phyloP scores from a whole-genome alignment of 2,329 filamentous ascomycete genomes.

The Colletotrichum sp. region DNA sequence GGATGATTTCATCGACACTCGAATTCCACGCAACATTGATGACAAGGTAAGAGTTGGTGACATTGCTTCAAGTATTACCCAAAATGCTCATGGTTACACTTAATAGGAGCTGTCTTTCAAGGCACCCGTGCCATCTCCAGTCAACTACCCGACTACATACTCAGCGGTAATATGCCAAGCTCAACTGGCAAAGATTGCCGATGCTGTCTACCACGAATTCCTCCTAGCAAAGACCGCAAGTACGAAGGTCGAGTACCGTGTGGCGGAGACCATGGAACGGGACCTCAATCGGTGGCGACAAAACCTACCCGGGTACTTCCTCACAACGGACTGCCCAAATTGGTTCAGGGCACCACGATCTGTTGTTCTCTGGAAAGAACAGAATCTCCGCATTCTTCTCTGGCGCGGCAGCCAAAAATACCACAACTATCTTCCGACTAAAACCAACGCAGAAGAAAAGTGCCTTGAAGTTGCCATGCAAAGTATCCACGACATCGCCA shows the following conservation, averaged over 20 bases:
- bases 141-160: constrained; percentile 40
- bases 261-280: constrained; percentile 42
- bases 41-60: constrained; percentile 34
- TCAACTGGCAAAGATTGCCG: constrained; percentile 42
- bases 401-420: constrained; percentile 39
- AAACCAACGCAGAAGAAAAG: constrained; percentile 30
- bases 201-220: constrained; percentile 44
- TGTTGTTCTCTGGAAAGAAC: constrained; percentile 45
- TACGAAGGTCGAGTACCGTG: constrained; percentile 36
- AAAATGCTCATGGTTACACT: background rate
- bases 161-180: constrained; percentile 46
- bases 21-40: constrained; percentile 46
- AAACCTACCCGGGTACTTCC: constrained; percentile 37
- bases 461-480: constrained; percentile 42
- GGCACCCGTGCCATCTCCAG: constrained; percentile 20
- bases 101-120: constrained; percentile 6
- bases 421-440: constrained; percentile 33
- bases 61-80: background rate
- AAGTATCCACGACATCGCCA: constrained; percentile 38
- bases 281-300: constrained; percentile 37
- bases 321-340: constrained; percentile 27
- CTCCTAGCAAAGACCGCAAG: constrained; percentile 40
- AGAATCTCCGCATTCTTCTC: constrained; percentile 48
- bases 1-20: constrained; percentile 45
- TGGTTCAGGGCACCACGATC: constrained; percentile 40